Conservation (phyloP, 352 stramenopile species). For the Ophiocytium majus region DNA sequence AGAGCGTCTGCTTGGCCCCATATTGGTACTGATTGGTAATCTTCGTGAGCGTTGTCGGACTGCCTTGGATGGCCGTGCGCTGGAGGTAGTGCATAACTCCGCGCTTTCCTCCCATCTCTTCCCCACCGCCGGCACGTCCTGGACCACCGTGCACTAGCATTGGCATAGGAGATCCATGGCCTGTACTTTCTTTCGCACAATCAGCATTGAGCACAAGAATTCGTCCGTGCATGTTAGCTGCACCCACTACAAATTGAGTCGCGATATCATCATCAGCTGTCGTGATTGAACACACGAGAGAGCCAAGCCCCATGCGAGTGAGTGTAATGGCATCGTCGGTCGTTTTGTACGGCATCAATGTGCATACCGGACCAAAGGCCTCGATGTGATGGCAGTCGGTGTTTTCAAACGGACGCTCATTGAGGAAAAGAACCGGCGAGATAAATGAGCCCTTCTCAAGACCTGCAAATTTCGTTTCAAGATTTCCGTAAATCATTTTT, state of each 20-base stretch:
- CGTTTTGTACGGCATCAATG: slow-evolving; percentile 10
- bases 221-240: neutral
- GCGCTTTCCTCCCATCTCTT: slow-evolving; percentile 3
- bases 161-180: slow-evolving; percentile 4
- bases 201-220: slow-evolving; percentile 4
- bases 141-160: slow-evolving; percentile 11
- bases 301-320: neutral
- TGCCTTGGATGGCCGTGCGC: neutral
- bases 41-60: neutral
- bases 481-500: neutral
- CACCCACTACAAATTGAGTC: neutral
- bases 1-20: neutral
- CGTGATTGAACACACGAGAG: neutral
- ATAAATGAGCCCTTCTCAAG: neutral
- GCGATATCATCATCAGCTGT: slow-evolving; percentile 9
- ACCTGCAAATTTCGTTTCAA: slow-evolving; percentile 14
- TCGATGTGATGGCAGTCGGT: slow-evolving; percentile 5
- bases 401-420: slow-evolving; percentile 3
- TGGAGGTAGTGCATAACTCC: neutral
- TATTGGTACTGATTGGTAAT: slow-evolving; percentile 16
- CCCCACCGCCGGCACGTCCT: neutral
- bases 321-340: slow-evolving; percentile 3
- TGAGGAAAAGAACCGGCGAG: neutral
- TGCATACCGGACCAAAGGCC: slow-evolving; percentile 1
- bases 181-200: slow-evolving; percentile 13